These are phyloP conservation scores for Artemisia annua DNA, from an alignment of 129 eudicot species.

Conservation along the genomic window DNA sequence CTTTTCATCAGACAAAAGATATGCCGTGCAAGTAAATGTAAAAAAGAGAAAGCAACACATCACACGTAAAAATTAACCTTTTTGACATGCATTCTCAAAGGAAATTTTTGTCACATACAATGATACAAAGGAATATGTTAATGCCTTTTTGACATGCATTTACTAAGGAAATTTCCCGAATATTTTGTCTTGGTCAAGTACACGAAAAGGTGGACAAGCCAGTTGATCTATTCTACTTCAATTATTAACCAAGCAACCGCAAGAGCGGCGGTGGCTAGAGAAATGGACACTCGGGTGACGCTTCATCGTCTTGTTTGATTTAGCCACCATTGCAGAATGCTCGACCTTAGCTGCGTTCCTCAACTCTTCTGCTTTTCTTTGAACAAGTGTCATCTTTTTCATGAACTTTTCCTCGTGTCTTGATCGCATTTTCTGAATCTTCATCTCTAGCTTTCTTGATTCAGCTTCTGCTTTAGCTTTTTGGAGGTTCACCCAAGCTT, in stretches of 20 bases:
- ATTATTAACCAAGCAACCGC: conserved; percentile 70
- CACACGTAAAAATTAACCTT: neutral
- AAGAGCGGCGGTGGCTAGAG: conserved; percentile 44
- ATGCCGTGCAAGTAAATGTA: conserved; percentile 18
- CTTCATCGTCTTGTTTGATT: conserved; percentile 39
- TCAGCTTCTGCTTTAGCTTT: conserved; percentile 91
- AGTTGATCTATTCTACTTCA: neutral
- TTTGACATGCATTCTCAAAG: neutral
- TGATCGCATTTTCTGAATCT: conserved; percentile 76
- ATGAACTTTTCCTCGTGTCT: conserved; percentile 66
- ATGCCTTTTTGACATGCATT: neutral
- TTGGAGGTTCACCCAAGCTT: conserved; percentile 90
- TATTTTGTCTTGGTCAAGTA: too few relatives aligned
- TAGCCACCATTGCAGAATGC: conserved; percentile 42
- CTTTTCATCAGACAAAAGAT: conserved; percentile 18
- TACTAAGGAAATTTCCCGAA: neutral
- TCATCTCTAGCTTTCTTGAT: conserved; percentile 83
- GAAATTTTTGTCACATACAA: neutral
- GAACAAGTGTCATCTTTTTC: conserved; percentile 75
- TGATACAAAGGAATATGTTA: too few relatives aligned
- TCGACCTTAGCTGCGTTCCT: conserved; percentile 56
- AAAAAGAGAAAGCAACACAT: conserved; percentile 2
- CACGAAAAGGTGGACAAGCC: conserved; percentile 1
- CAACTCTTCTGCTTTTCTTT: conserved; percentile 77
- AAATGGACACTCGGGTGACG: conserved; percentile 35